Evolutionary conservation across 306 rosid genomes (phyloP).

Genomic region (Cicer pinnatifidum): DNA sequence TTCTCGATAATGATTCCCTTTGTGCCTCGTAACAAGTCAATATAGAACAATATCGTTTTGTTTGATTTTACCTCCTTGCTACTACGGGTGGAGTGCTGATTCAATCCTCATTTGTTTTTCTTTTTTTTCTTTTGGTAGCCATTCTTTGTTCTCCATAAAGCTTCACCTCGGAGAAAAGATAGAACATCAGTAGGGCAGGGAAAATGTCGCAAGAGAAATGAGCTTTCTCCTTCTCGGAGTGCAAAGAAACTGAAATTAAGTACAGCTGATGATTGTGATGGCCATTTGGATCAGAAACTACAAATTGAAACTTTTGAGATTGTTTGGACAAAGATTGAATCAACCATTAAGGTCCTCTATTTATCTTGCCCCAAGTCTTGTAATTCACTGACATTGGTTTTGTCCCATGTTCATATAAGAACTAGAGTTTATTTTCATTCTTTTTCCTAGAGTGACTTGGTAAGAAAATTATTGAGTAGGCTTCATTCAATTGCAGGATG

Average conservation of each 20-base stretch:
- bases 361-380: constrained; percentile 4
- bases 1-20: neutral
- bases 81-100: constrained; percentile 26
- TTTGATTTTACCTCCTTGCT: constrained; percentile 31
- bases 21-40: neutral
- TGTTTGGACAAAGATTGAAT: constrained; percentile 75
- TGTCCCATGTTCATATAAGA: constrained; percentile 1
- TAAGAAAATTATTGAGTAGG: constrained; percentile 23
- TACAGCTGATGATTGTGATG: constrained; percentile 43
- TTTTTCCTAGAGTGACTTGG: neutral
- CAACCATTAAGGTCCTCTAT: constrained; percentile 66
- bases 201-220: constrained; percentile 56
- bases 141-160: constrained; percentile 77
- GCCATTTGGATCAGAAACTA: constrained; percentile 41
- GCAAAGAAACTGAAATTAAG: constrained; percentile 49
- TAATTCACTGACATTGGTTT: constrained; percentile 23
- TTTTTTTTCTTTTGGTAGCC: constrained; percentile 53
- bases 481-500: constrained; percentile 55
- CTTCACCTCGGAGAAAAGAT: constrained; percentile 52
- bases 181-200: constrained; percentile 48
- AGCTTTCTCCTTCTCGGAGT: constrained; percentile 50
- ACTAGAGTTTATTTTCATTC: constrained; percentile 32
- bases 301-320: constrained; percentile 59
- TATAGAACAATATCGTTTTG: neutral
- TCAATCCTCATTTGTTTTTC: neutral